Evolutionary conservation across 2,329 filamentous ascomycete genomes (phyloP).

Genomic region (Epichloe gansuensis): DNA sequence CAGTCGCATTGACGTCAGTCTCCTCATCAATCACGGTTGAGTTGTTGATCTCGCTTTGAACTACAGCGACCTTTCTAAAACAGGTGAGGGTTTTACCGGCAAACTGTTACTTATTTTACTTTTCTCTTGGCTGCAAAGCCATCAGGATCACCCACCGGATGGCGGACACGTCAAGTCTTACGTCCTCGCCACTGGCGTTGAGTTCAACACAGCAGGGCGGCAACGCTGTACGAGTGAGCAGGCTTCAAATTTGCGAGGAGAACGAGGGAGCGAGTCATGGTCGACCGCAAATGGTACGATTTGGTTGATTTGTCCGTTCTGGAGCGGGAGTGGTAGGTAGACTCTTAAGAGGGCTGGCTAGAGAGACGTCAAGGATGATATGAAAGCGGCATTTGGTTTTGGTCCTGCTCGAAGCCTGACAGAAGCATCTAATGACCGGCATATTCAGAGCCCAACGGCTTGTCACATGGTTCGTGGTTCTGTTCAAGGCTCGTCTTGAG

Average conservation of each 20-base stretch:
- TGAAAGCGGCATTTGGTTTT: not conserved
- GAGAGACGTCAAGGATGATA: not conserved
- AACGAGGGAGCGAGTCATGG: constrained; percentile 28
- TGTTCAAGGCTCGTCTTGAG: not conserved
- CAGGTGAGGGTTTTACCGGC: not conserved
- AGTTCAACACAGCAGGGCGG: constrained; percentile 31
- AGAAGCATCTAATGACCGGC: not conserved
- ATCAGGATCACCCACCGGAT: not conserved
- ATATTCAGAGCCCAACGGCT: not conserved
- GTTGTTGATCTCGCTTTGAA: not conserved
- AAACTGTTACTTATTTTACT: not conserved
- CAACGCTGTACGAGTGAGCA: constrained; percentile 29
- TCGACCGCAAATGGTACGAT: constrained; percentile 29
- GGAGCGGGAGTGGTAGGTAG: constrained; percentile 27
- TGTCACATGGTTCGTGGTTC: no score
- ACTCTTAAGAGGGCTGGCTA: constrained; percentile 5
- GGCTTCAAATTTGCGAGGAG: constrained; percentile 33
- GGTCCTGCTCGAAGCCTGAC: not conserved
- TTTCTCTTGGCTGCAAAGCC: not conserved
- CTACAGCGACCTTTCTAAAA: not conserved
- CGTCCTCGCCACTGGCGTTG: constrained; percentile 11
- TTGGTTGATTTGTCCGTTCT: constrained; percentile 24
- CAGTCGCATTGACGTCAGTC: no score
- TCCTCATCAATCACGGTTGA: not conserved
- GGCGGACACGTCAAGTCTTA: not conserved